These are phyloP conservation scores for Flaveria robusta DNA, from an alignment of 129 eudicot genomes.

Conservation along the genomic window DNA sequence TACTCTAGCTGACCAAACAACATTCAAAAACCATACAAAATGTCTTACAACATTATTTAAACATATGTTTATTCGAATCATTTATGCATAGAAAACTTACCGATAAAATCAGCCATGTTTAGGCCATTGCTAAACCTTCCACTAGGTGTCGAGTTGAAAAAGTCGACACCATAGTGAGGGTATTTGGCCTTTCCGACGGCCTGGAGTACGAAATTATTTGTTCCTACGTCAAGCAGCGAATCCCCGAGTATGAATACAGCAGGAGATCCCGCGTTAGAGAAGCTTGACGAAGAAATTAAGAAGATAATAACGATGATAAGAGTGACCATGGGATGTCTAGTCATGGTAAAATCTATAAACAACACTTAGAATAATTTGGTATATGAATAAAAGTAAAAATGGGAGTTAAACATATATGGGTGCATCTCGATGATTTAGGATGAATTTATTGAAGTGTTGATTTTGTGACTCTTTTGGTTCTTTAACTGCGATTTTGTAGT, in stretches of 20 bases:
- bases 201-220: constrained; percentile 13
- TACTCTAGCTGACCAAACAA: constrained; percentile 27
- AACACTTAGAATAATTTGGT: not conserved
- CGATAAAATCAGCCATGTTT: constrained; percentile 34
- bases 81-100: constrained; percentile 2
- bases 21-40: not conserved
- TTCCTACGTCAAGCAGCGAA: constrained; percentile 32
- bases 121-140: constrained; percentile 37
- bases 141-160: constrained; percentile 38
- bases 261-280: constrained; percentile 10
- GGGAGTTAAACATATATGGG: not conserved
- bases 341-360: constrained; percentile 19
- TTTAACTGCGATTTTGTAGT: not conserved
- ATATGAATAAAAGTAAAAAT: not conserved
- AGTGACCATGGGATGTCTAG: not conserved
- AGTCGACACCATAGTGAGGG: constrained; percentile 34
- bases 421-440: constrained; percentile 8
- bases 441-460: constrained; percentile 8
- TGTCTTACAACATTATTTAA: not conserved
- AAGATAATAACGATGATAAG: not conserved
- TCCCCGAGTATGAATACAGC: constrained; percentile 34
- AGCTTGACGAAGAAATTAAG: not conserved
- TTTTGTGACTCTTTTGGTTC: constrained; percentile 16
- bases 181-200: constrained; percentile 32
- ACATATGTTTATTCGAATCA: not conserved